phyloP scores from a whole-genome alignment of 2,329 filamentous ascomycete genomes.

The Trichoderma sp. region DNA sequence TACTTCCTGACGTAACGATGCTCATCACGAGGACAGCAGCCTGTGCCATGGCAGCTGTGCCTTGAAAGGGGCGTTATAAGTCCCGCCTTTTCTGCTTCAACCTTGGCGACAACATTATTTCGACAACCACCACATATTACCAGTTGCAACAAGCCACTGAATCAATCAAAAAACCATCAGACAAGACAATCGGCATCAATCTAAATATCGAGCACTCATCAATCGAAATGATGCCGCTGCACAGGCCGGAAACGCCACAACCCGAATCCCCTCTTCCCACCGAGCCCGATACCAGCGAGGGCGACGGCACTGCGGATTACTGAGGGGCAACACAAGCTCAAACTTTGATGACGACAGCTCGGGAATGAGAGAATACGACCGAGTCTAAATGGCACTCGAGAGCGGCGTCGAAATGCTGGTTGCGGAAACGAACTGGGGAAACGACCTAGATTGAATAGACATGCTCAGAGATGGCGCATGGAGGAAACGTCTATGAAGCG shows the following conservation, averaged over 20 bases:
- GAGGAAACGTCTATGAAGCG: not conserved
- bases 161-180: not conserved
- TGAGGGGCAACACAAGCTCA: conserved; percentile 5
- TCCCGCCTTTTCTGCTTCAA: not conserved
- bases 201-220: not conserved
- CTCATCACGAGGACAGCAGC: conserved; percentile 14
- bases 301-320: conserved; percentile 34
- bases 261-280: conserved; percentile 30
- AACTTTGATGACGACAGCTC: conserved; percentile 5
- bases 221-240: conserved; percentile 23
- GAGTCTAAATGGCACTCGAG: not conserved
- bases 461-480: not conserved
- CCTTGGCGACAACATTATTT: not conserved
- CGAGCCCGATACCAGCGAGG: conserved; percentile 33
- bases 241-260: conserved; percentile 34
- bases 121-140: not conserved
- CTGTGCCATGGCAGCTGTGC: conserved; percentile 2
- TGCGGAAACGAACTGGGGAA: not conserved
- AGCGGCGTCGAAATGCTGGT: not conserved
- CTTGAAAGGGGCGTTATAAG: conserved; percentile 13
- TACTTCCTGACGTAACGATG: conserved; percentile 18
- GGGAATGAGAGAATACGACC: not conserved
- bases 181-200: not conserved
- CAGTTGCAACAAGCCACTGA: not conserved
- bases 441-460: not conserved